phyloP scores from a whole-genome alignment of 805 yeast genomes.

The Danielozyma ontarioensis region DNA sequence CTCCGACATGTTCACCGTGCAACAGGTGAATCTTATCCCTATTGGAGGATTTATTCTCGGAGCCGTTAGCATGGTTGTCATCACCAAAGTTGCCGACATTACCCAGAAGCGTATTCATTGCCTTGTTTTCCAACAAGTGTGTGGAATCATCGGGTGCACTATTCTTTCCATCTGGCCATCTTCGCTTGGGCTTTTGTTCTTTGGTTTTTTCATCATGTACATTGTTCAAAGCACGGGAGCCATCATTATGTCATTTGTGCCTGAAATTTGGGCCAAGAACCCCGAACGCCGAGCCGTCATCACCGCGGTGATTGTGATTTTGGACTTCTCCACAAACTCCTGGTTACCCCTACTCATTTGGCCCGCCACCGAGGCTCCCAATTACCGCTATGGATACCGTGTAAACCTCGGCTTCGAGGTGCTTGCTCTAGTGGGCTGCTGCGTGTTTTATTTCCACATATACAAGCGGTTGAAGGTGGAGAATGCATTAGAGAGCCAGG shows the following conservation, averaged over 20 bases:
- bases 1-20: neutral
- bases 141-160: neutral
- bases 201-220: neutral
- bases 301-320: constrained; percentile 1
- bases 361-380: constrained; percentile 3
- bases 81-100: constrained; percentile 8
- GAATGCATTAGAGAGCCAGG: neutral
- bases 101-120: neutral
- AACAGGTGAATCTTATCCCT: constrained; percentile 12
- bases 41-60: constrained; percentile 11
- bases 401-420: neutral
- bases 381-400: constrained; percentile 3
- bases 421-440: neutral
- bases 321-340: constrained; percentile 1
- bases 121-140: neutral
- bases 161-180: neutral
- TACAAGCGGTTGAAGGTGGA: neutral
- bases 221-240: neutral
- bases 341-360: constrained; percentile 2
- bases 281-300: constrained; percentile 3
- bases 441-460: neutral
- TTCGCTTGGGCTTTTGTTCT: neutral
- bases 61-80: constrained; percentile 6
- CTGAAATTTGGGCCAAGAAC: neutral
- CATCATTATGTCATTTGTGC: neutral